Percentiles rank a stretch among this genome's conserved stretches.
These are phyloP conservation scores for Lepiota brunneoincarnata DNA, from an alignment of 768 basidiomycete species.

Conservation along the genomic window DNA sequence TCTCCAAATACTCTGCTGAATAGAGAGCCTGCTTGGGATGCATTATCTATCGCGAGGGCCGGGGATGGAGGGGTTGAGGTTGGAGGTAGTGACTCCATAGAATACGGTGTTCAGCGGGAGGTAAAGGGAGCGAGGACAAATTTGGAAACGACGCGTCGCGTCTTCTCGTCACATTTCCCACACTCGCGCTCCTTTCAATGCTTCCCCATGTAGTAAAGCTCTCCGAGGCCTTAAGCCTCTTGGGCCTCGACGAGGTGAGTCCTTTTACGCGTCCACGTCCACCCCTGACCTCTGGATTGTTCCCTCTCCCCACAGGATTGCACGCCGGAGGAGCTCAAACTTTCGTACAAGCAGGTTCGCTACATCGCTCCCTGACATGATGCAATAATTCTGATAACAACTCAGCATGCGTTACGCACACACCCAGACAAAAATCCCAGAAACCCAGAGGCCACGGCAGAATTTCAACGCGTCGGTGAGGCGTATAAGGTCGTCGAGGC, in stretches of 20 bases:
- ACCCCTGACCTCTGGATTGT: neutral
- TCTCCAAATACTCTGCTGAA: conserved; percentile 47
- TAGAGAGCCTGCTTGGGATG: conserved; percentile 23
- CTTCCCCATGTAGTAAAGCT: conserved; percentile 14
- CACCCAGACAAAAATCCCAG: conserved; percentile 79
- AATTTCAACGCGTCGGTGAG: conserved; percentile 68
- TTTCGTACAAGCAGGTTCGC: conserved; percentile 63
- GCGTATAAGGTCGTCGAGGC: conserved; percentile 63
- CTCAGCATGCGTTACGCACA: conserved; percentile 58
- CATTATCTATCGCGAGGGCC: conserved; percentile 13
- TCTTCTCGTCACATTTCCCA: conserved; percentile 11
- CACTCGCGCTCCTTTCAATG: conserved; percentile 5
- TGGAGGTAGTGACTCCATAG: neutral
- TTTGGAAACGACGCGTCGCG: conserved; percentile 19
- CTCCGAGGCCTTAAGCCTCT: conserved; percentile 33
- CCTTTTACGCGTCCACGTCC: conserved; percentile 2
- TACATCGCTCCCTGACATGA: conserved; percentile 3
- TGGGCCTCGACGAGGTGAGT: conserved; percentile 56
- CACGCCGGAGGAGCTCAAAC: conserved; percentile 62
- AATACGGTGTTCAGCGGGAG: neutral
- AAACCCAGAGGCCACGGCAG: conserved; percentile 59
- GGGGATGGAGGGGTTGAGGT: conserved; percentile 10
- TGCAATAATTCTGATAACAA: neutral
- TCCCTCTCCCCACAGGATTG: conserved; percentile 43
- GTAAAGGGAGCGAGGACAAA: neutral